Conservation (phyloP, 1,284 basidiomycete species). For the Trichosporon faecale region DNA sequence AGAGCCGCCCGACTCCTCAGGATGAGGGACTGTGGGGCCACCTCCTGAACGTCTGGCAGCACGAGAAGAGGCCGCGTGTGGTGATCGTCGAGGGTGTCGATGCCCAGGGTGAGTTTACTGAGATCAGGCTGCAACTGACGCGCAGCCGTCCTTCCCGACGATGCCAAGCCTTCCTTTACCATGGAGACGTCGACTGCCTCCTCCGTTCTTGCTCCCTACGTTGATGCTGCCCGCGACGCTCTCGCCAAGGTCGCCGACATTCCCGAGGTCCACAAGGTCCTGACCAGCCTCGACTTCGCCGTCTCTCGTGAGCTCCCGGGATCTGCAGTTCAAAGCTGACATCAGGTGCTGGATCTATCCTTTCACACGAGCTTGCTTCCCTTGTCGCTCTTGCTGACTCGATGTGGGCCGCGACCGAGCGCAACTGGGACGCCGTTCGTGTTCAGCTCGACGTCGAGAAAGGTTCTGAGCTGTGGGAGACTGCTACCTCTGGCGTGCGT, state of each 20-base stretch:
- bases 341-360: slow-evolving; percentile 39
- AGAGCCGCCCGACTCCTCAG: slow-evolving; percentile 40
- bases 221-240: slow-evolving; percentile 15
- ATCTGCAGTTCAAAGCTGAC: slow-evolving; percentile 16
- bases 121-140: not conserved
- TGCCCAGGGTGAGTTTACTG: slow-evolving; percentile 39
- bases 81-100: slow-evolving; percentile 46
- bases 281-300: slow-evolving; percentile 21
- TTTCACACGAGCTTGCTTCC: slow-evolving; percentile 46
- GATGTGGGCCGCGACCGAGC: slow-evolving; percentile 30
- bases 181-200: slow-evolving; percentile 12
- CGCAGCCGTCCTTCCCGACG: slow-evolving; percentile 1
- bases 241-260: slow-evolving; percentile 14
- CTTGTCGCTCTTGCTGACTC: slow-evolving; percentile 45
- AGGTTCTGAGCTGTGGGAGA: slow-evolving; percentile 39
- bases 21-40: slow-evolving; percentile 48
- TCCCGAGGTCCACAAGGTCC: slow-evolving; percentile 21
- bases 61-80: slow-evolving; percentile 36
- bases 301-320: slow-evolving; percentile 5
- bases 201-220: slow-evolving; percentile 20
- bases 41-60: slow-evolving; percentile 32
- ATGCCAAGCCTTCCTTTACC: slow-evolving; percentile 20
- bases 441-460: slow-evolving; percentile 38
- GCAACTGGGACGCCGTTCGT: slow-evolving; percentile 44
- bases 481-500: slow-evolving; percentile 40